Evolutionary conservation across 257 asterid species (phyloP).

Genomic region (Linaria vulgaris): DNA sequence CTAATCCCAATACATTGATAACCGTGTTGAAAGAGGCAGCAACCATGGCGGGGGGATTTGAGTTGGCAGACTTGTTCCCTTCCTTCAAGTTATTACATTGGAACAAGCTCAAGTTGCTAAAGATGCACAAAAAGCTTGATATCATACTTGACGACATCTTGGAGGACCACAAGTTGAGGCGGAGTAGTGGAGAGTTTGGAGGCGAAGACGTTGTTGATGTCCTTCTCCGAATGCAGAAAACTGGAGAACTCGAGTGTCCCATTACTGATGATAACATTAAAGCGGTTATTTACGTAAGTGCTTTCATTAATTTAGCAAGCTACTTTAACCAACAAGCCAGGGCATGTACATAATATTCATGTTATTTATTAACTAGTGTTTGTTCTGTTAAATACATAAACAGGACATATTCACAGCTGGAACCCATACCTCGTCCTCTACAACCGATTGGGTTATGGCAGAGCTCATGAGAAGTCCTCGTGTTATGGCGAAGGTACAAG

Average conservation of each 20-base stretch:
- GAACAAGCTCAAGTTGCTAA: slow-evolving; percentile 30
- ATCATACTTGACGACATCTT: slow-evolving; percentile 32
- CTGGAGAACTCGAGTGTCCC: slow-evolving; percentile 27
- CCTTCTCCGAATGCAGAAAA: slow-evolving; percentile 32
- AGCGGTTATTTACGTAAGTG: slow-evolving; percentile 37
- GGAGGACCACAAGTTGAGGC: slow-evolving; percentile 27
- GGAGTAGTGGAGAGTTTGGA: slow-evolving; percentile 34
- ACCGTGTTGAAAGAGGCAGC: not conserved
- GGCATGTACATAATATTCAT: too few relatives aligned
- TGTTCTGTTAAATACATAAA: too few relatives aligned
- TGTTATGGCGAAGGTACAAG: slow-evolving; percentile 32
- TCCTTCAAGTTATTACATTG: slow-evolving; percentile 2
- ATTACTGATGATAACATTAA: slow-evolving; percentile 37
- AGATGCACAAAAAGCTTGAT: slow-evolving; percentile 30
- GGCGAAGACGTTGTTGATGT: slow-evolving; percentile 42
- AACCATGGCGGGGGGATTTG: too few relatives aligned
- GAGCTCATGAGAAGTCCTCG: slow-evolving; percentile 37
- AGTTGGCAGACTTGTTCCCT: too few relatives aligned
- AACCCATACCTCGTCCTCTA: slow-evolving; percentile 36
- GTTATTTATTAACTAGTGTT: too few relatives aligned
- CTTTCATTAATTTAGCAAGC: too few relatives aligned
- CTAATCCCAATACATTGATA: too few relatives aligned
- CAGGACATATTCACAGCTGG: slow-evolving; percentile 46
- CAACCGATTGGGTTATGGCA: slow-evolving; percentile 42
- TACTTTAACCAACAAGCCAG: too few relatives aligned